Base-by-base conservation (phyloP, 176 grass and related monocot species). In the Metroxylon sagu region DNA sequence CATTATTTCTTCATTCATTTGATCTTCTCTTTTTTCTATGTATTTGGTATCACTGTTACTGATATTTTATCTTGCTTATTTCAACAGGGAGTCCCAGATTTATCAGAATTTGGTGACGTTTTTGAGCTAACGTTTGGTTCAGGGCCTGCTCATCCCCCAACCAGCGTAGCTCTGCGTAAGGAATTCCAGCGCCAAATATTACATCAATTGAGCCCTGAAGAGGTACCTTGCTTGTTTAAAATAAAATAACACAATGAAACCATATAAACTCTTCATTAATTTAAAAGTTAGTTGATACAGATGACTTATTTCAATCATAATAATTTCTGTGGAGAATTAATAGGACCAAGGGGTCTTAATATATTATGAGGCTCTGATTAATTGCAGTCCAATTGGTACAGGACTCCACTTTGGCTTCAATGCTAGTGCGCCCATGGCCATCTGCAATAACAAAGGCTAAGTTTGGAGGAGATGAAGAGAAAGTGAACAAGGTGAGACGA, bases 341-440 rank as follows among this genome's bases (percentile, higher is more conserved):
- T 23, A 23, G 35, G 35, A 12, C 35, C 35, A 43, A 14, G 35
- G 10, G 8, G 35, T 14, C 7, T 43, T 43, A 35, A 12, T 39
- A 35, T 35, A 35, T 8, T 1, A 35, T 7, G 6, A 7, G 31
- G 31, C 5, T 35, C 6, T 35, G 2, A 43, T 43, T 43, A 10
- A 43, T 1, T 14, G 35, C 12, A 43, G 10, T 14, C 0, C 35
- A 2, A 43, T 31, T 61, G 39, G 56, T 49, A 55, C 62, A 86
- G 74, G 78, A 74, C 70, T 70, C 56, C 5, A 66, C 60, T 7
- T 66, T 86, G 18, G 80, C 73, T 14, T 74, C 80, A 39, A 74
- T 80, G 49, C 65, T 77, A 16, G 68, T 88, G 6, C 76, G 80
- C 7, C 80, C 80, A 50, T 82, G 69, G 56, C 80, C 76, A 14